Base-by-base conservation (phyloP, 1,284 basidiomycete species). In the Fomitopsis schrenkii region DNA sequence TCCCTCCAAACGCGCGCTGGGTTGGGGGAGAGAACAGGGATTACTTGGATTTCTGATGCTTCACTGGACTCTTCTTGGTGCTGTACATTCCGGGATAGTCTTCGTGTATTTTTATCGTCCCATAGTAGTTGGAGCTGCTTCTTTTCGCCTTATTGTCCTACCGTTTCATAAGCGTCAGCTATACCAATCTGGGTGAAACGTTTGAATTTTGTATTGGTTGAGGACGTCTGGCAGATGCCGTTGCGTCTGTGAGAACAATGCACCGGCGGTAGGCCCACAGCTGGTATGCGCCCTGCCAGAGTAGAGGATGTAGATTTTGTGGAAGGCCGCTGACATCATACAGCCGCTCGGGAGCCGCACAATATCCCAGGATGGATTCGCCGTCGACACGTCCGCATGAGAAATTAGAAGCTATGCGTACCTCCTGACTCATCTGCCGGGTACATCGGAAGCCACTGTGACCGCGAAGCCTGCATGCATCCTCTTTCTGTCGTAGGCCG, bases 11-110 rank as follows among this genome's bases (percentile, higher is more conserved):
- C 79, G 79, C 59, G 48, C 52, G 62, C 19, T 74, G 71, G 77
- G 73, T 77, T 45, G 75, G 77, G 26, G 82, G 81, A 22, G 52
- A 33, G 7, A 33, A 54, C 22, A 80, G 81, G 59, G 86, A 89
- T 72, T 91, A 91, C 71, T 68, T 90, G 67, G 88, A 91, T 74
- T 85, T 90, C 64, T 89, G 77, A 69, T 59, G 55, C 38, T 22
- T n/a, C 35, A 22, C 42, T 41, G 48, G 14, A 48, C 45, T 19
- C 42, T 42, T 26, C 10, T 46, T 55, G 45, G 62, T 63, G 54
- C 50, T 41, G 22, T 60, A 58, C 35, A 42, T 55, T 61, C 57
- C n/a, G 17, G 15, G 58, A 26, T 50, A 14, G 48, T 63, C 56
- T 61, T 9, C 28, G 40, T 65, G 64, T 65, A 65, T 62, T 40